These are phyloP conservation scores for Petrea volubilis DNA, from an alignment of 257 asterid genomes.

Conservation along the genomic window DNA sequence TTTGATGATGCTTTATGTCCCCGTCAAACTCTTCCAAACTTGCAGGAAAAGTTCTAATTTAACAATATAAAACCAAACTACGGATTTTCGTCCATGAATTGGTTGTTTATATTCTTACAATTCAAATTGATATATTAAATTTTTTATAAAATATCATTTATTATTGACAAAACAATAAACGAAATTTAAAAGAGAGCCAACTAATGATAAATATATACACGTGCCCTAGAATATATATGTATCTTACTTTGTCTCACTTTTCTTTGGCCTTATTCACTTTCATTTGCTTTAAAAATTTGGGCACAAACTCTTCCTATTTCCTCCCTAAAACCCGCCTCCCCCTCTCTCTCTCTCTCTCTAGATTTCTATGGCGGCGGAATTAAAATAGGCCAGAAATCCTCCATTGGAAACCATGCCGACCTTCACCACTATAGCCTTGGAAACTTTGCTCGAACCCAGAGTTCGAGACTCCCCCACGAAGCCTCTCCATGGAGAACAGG, in stretches of 20 bases:
- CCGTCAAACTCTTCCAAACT: conserved; percentile 8
- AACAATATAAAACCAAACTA: neutral
- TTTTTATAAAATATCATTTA: no score
- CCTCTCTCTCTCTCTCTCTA: neutral
- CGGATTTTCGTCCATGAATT: no score
- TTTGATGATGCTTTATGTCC: neutral
- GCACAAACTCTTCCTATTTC: no score
- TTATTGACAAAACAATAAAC: neutral
- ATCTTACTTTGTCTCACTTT: neutral
- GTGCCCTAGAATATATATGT: neutral
- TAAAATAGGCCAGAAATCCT: neutral
- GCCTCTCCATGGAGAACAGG: conserved; percentile 9
- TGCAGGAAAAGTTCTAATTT: conserved; percentile 19
- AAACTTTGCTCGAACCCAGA: conserved; percentile 60
- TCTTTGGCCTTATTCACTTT: neutral
- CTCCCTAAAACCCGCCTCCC: conserved; percentile 21
- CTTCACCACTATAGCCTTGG: conserved; percentile 49
- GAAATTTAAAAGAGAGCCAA: neutral
- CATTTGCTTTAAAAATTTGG: neutral
- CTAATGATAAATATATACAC: neutral
- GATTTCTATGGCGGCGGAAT: conserved; percentile 28
- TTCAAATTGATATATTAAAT: no score
- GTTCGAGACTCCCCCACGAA: conserved; percentile 43
- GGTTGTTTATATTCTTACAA: no score
- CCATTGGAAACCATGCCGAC: conserved; percentile 51